phyloP scores from a whole-genome alignment of 805 yeast species.

The Candida sanyiensis region DNA sequence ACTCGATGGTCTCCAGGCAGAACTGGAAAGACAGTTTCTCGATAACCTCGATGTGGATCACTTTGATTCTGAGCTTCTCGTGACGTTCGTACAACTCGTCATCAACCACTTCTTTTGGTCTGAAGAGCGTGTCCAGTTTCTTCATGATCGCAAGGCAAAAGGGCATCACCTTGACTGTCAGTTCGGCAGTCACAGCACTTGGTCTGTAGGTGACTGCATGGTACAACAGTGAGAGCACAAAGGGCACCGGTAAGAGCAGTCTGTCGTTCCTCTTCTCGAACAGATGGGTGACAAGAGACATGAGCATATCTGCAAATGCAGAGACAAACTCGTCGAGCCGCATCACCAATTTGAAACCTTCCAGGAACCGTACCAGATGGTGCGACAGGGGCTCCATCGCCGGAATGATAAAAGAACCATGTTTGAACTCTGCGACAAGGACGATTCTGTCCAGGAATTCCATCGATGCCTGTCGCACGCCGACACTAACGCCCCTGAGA shows the following conservation, averaged over 20 bases:
- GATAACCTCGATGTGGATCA: constrained; percentile 41
- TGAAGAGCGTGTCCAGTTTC: constrained; percentile 17
- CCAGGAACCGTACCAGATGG: constrained; percentile 37
- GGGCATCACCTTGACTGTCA: not conserved
- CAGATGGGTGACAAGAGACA: constrained; percentile 25
- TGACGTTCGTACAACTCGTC: constrained; percentile 20
- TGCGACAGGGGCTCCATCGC: constrained; percentile 30
- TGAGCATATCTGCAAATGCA: constrained; percentile 34
- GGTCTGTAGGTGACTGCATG: constrained; percentile 54
- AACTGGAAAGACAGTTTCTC: constrained; percentile 46
- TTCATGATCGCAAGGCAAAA: constrained; percentile 19
- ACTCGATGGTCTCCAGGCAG: constrained; percentile 53
- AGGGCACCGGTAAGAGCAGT: constrained; percentile 44
- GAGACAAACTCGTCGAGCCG: constrained; percentile 46
- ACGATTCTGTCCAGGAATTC: constrained; percentile 30
- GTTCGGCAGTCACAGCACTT: constrained; percentile 44
- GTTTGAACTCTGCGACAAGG: constrained; percentile 7
- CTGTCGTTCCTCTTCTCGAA: constrained; percentile 4
- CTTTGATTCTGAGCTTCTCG: constrained; percentile 23
- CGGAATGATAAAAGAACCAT: constrained; percentile 24
- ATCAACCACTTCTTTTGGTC: constrained; percentile 23
- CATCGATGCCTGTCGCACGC: constrained; percentile 29
- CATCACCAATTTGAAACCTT: constrained; percentile 35
- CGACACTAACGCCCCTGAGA: constrained; percentile 30
- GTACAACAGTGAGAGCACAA: constrained; percentile 51